phyloP scores from a whole-genome alignment of 179 eudicot species.

The Patellifolia procumbens region DNA sequence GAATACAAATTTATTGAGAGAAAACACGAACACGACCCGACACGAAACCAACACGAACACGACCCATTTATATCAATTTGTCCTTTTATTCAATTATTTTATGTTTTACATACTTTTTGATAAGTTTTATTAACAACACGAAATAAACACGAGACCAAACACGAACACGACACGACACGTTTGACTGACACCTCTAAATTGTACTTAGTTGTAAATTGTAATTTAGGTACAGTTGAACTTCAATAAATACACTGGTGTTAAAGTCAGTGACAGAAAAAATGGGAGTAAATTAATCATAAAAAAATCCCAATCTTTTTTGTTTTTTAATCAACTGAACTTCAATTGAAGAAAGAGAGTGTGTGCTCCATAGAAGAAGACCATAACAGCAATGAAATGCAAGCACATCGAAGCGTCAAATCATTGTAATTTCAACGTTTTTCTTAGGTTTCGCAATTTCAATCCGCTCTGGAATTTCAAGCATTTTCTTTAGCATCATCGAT shows the following conservation, averaged over 20 bases:
- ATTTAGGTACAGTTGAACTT: constrained; percentile 10
- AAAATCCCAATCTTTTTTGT: not conserved
- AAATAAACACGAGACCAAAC: too few relatives aligned
- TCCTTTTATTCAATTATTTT: too few relatives aligned
- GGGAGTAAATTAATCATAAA: not conserved
- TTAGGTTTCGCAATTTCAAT: not conserved
- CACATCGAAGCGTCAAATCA: constrained; percentile 19
- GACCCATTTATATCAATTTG: too few relatives aligned
- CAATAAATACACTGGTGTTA: constrained; percentile 7
- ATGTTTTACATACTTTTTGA: too few relatives aligned
- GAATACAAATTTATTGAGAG: too few relatives aligned
- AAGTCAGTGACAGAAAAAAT: constrained; percentile 16
- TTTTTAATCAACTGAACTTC: not conserved
- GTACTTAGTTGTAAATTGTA: too few relatives aligned
- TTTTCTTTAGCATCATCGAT: not conserved
- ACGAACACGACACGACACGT: too few relatives aligned
- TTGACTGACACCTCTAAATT: too few relatives aligned
- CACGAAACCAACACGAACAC: too few relatives aligned
- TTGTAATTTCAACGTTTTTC: not conserved
- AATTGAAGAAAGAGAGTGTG: constrained; percentile 20
- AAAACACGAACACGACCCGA: too few relatives aligned
- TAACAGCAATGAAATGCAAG: constrained; percentile 25
- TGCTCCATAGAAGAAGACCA: not conserved
- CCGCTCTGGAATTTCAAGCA: not conserved
- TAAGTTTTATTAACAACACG: too few relatives aligned